These are phyloP conservation scores for Botryotinia convoluta DNA, from an alignment of 2,329 filamentous ascomycete species.

Conservation along the genomic window DNA sequence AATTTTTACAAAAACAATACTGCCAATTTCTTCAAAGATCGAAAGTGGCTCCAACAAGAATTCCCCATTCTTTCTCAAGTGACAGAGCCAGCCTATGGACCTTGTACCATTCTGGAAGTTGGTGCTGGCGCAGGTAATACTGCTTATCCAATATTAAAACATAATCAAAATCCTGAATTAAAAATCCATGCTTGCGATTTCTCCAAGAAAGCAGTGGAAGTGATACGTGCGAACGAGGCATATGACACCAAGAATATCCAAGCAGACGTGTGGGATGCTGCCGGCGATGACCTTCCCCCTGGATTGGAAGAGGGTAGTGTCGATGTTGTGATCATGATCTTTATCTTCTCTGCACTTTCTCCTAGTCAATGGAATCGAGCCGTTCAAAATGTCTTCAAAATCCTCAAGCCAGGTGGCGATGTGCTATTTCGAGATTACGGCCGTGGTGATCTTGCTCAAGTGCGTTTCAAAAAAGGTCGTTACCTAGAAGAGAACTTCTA, in stretches of 20 bases:
- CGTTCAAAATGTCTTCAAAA: constrained; percentile 73
- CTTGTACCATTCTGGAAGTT: constrained; percentile 76
- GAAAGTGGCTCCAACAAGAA: constrained; percentile 95
- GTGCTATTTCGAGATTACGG: constrained; percentile 97
- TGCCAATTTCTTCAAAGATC: constrained; percentile 96
- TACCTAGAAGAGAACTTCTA: constrained; percentile 98
- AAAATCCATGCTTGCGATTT: constrained; percentile 95
- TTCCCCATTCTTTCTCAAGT: constrained; percentile 84
- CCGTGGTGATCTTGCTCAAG: constrained; percentile 90
- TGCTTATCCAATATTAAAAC: constrained; percentile 82
- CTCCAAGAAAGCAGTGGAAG: constrained; percentile 88
- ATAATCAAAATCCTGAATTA: constrained; percentile 78
- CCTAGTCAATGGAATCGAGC: constrained; percentile 82
- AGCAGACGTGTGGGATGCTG: constrained; percentile 93
- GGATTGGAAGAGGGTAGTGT: constrained; percentile 75
- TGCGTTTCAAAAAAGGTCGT: constrained; percentile 92
- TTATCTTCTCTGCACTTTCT: constrained; percentile 91
- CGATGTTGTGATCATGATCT: constrained; percentile 91
- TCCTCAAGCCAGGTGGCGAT: constrained; percentile 89
- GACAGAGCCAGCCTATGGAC: constrained; percentile 66
- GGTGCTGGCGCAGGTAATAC: constrained; percentile 96
- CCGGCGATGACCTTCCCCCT: constrained; percentile 70
- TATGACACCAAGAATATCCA: constrained; percentile 73
- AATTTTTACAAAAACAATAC: constrained; percentile 97
- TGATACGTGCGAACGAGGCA: constrained; percentile 77